Base-by-base conservation (phyloP, 176 grass and related monocot genomes). In the Hordeum marinum region DNA sequence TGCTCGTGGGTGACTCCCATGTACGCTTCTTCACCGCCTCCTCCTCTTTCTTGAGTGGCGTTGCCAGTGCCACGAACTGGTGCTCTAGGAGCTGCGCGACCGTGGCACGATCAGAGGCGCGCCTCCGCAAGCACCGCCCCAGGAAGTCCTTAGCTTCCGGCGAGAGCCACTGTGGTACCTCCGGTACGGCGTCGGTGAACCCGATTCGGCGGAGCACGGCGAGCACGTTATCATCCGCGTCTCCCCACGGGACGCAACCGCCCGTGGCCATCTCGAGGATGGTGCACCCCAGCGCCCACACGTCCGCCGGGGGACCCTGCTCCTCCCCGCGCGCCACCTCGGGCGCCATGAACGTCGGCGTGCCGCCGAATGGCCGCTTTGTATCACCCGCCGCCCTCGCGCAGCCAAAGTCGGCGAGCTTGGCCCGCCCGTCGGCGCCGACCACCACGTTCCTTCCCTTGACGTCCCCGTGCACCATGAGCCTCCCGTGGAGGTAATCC, bases 281-380 rank as follows among this genome's bases (percentile, higher is more conserved):
- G 0, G 69, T 89, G 78, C 93, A 94, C 1, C 85, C 90, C 0
- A 90, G 82, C 0, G 90, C 85, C 90, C 90, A 92, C 10, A 95
- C 89, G 57, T 92, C 88, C 29, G 87, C 93, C 0, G 85, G 23
- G 2, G 40, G 87, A 11, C 88, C 75, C 57, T 89, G 88, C 82
- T 86, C 83, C 39, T 92, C 86, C 11, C 86, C 90, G 24, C 93
- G 83, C 6, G 85, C 88, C 2, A 90, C 93, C 72, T 95, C 93
- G 2, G 92, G 89, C 20, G 89, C 87, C 92, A 94, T 89, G 77
- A 91, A 90, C 82, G 81, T 66, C 55, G 82, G 87, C 8, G 87
- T 92, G 5, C 90, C 90, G 1, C 68, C 80, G 52, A 89, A 17
- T 1, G 11, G 42, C 40, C 27, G 15, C 21, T 13, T 8, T 32